Evolutionary conservation across 129 eudicot species (phyloP).

Genomic region (Lonicera japonica): DNA sequence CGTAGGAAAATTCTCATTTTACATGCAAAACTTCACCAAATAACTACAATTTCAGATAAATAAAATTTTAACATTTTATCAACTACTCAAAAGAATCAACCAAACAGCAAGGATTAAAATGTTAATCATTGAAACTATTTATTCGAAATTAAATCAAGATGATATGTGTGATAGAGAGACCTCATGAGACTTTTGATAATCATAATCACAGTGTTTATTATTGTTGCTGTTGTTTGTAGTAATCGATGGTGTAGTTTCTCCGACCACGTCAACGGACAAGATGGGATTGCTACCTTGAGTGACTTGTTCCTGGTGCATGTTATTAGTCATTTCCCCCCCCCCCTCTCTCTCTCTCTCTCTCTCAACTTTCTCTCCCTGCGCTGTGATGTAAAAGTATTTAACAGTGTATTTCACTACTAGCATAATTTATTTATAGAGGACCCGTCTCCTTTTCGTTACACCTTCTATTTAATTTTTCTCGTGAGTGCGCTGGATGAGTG

Average conservation of each 20-base stretch:
- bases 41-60: too few species aligned
- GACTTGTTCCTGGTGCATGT: constrained; percentile 28
- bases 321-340: constrained; percentile 24
- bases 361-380: too few species aligned
- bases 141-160: neutral
- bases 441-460: too few species aligned
- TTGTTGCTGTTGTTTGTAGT: neutral
- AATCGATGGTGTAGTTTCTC: neutral
- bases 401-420: too few species aligned
- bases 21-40: too few species aligned
- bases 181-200: constrained; percentile 25
- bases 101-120: too few species aligned
- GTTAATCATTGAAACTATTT: neutral
- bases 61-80: neutral
- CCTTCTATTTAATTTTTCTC: too few species aligned
- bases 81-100: neutral
- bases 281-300: constrained; percentile 51
- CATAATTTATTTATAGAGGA: too few species aligned
- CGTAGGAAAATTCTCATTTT: too few species aligned
- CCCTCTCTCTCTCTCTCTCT: constrained; percentile 13
- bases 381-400: neutral
- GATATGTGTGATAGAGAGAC: constrained; percentile 14
- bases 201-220: constrained; percentile 25
- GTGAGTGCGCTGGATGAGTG: too few species aligned
- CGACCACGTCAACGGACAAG: constrained; percentile 27